Evolutionary conservation across 345 rosid genomes (phyloP).

Genomic region (Rhodomyrtus tomentosa): DNA sequence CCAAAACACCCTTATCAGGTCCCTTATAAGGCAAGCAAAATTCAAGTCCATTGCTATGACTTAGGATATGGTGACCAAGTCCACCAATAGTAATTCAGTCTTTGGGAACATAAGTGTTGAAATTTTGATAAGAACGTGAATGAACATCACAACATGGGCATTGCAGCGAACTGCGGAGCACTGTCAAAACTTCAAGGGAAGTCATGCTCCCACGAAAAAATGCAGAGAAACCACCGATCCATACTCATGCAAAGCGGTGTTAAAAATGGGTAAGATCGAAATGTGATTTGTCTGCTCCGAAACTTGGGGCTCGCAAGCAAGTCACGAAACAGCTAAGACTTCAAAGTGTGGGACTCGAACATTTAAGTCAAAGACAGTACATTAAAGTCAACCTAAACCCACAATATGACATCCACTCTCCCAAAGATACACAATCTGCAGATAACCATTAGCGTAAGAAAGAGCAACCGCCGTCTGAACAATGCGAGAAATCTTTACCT

Average conservation of each 20-base stretch:
- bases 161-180: neutral
- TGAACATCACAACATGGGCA: neutral
- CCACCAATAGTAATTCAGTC: neutral
- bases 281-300: neutral
- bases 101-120: neutral
- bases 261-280: neutral
- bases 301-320: neutral
- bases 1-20: neutral
- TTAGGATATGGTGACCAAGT: neutral
- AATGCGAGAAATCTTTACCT: conserved; percentile 25
- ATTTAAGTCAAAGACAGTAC: neutral
- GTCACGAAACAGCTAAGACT: neutral
- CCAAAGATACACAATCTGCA: neutral
- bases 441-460: neutral
- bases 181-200: neutral
- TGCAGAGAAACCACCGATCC: neutral
- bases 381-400: neutral
- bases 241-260: neutral
- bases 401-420: neutral
- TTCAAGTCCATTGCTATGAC: neutral
- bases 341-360: neutral
- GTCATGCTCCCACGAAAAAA: neutral
- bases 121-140: neutral
- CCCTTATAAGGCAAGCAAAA: neutral
- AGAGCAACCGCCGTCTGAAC: neutral